Conservation (phyloP, 331 rosid genomes). For the Acacia concinna region DNA sequence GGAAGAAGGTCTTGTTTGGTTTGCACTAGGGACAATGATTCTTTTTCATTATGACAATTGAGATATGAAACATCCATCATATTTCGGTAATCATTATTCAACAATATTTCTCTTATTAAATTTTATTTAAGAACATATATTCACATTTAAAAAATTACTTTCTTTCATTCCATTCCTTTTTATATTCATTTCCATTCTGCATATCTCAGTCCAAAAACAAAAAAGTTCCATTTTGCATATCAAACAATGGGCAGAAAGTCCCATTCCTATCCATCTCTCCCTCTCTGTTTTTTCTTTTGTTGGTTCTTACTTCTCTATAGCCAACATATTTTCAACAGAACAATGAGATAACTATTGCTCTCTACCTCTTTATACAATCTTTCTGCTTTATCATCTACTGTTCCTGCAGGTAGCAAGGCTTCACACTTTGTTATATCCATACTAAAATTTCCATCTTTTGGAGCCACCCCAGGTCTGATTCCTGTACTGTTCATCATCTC, state of each 20-base stretch:
- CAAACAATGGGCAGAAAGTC: not conserved
- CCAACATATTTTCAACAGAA: not conserved
- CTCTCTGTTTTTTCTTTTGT: too few relatives aligned
- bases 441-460: constrained; percentile 60
- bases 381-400: constrained; percentile 53
- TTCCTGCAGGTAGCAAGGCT: constrained; percentile 59
- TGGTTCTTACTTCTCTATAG: not conserved
- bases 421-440: constrained; percentile 61
- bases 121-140: not conserved
- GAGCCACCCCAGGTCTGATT: constrained; percentile 52
- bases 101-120: not conserved
- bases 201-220: too few relatives aligned
- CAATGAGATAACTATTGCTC: not conserved
- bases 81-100: not conserved
- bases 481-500: constrained; percentile 72
- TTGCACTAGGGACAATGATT: too few relatives aligned
- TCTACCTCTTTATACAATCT: constrained; percentile 66
- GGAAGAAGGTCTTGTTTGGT: not conserved
- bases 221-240: not conserved
- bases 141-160: not conserved
- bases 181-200: not conserved
- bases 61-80: too few relatives aligned
- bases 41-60: too few relatives aligned
- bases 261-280: not conserved
- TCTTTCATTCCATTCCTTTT: not conserved